phyloP scores from a whole-genome alignment of 768 basidiomycete genomes.

The Naganishia friedmannii region DNA sequence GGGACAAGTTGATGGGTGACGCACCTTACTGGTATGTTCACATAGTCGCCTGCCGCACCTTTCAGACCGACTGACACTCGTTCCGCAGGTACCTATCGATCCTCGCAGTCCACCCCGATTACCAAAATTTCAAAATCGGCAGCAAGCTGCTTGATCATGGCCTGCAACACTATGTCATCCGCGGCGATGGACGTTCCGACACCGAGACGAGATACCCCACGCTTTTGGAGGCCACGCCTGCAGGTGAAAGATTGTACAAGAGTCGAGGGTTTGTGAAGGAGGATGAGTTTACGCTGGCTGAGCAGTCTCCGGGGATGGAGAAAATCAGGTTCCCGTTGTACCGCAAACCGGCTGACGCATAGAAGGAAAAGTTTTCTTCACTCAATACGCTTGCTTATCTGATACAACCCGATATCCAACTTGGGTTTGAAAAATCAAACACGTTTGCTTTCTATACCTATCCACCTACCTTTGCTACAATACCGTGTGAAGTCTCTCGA shows the following conservation, averaged over 20 bases:
- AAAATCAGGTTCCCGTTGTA: constrained; percentile 16
- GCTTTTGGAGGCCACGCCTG: constrained; percentile 10
- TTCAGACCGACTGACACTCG: neutral
- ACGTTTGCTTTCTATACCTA: neutral
- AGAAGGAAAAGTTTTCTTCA: neutral
- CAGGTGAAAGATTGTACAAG: constrained; percentile 9
- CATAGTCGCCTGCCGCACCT: neutral
- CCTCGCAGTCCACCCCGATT: constrained; percentile 21
- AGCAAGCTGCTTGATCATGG: constrained; percentile 15
- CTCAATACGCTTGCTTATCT: neutral
- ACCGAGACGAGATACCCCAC: neutral
- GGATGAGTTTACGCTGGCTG: constrained; percentile 11
- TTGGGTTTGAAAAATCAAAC: neutral
- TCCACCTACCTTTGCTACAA: neutral
- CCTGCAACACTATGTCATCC: neutral
- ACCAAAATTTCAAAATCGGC: constrained; percentile 10
- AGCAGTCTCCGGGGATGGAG: constrained; percentile 19
- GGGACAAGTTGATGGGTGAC: constrained; percentile 20
- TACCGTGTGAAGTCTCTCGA: neutral
- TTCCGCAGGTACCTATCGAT: constrained; percentile 9
- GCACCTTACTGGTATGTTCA: constrained; percentile 4
- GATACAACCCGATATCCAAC: neutral
- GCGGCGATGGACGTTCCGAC: neutral
- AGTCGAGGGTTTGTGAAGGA: constrained; percentile 22
- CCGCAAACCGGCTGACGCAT: neutral